These are phyloP conservation scores for Candida sphagnicola DNA, from an alignment of 805 yeast species.

Conservation along the genomic window DNA sequence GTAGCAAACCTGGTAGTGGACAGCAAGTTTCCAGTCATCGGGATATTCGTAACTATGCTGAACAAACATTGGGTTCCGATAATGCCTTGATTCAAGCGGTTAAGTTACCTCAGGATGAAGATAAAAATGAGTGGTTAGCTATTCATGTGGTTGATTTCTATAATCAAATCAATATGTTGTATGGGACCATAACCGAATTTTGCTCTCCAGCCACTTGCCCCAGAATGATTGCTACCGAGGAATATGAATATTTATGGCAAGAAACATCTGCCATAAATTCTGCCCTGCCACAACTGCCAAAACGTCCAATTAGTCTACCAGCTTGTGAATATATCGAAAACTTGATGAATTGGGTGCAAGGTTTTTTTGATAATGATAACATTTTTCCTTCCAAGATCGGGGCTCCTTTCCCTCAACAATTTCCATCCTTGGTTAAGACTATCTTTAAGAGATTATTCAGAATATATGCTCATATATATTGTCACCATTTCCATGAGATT, in stretches of 20 bases:
- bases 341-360: constrained; percentile 92
- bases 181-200: constrained; percentile 93
- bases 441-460: constrained; percentile 89
- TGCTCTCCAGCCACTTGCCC: constrained; percentile 96
- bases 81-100: constrained; percentile 91
- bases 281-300: constrained; percentile 23
- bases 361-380: constrained; percentile 84
- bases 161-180: constrained; percentile 93
- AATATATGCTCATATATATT: constrained; percentile 94
- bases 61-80: constrained; percentile 91
- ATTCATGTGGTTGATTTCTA: constrained; percentile 97
- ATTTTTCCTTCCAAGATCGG: constrained; percentile 88
- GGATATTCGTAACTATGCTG: constrained; percentile 85
- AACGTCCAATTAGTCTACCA: constrained; percentile 78
- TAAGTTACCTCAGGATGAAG: constrained; percentile 89
- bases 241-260: constrained; percentile 96
- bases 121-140: constrained; percentile 90
- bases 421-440: constrained; percentile 73
- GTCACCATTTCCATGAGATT: constrained; percentile 96
- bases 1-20: constrained; percentile 8
- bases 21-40: constrained; percentile 51
- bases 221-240: constrained; percentile 95
- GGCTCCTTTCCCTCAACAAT: constrained; percentile 86
- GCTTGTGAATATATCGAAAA: constrained; percentile 96
- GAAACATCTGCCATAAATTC: constrained; percentile 44